Percentiles rank a stretch among this genome's conserved stretches.
These are phyloP conservation scores for Lecanicillium sp. DNA, from an alignment of 2,329 filamentous ascomycete species.

Conservation along the genomic window DNA sequence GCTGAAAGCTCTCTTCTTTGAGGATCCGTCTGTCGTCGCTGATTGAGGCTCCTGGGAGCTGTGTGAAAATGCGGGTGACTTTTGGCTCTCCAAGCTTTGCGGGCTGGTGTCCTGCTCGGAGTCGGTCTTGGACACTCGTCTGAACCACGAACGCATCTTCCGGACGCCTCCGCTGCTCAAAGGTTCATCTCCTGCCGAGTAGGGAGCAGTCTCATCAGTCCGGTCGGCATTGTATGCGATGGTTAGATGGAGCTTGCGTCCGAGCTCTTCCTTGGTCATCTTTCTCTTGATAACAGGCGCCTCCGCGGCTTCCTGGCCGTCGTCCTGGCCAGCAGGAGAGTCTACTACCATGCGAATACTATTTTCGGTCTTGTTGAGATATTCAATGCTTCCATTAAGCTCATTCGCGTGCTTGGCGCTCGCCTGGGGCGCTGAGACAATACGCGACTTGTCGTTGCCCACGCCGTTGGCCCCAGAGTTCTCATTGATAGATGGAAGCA, in stretches of 20 bases:
- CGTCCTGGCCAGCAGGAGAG: constrained; percentile 37
- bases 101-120: constrained; percentile 6
- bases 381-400: constrained; percentile 35
- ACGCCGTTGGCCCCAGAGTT: constrained; percentile 23
- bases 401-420: constrained; percentile 26
- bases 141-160: constrained; percentile 49
- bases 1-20: constrained; percentile 48
- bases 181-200: constrained; percentile 17
- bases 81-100: constrained; percentile 12
- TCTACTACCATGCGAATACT: constrained; percentile 47
- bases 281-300: constrained; percentile 40
- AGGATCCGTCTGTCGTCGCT: constrained; percentile 20
- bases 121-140: constrained; percentile 36
- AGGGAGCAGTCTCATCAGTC: constrained; percentile 17
- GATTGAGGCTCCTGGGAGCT: constrained; percentile 22
- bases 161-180: constrained; percentile 25
- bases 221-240: constrained; percentile 15
- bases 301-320: constrained; percentile 29
- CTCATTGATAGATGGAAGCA: constrained; percentile 46
- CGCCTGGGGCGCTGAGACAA: constrained; percentile 41
- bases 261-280: constrained; percentile 20
- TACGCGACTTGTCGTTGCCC: constrained; percentile 33
- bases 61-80: constrained; percentile 17
- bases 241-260: constrained; percentile 18
- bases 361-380: constrained; percentile 40